phyloP scores from a whole-genome alignment of 257 asterid species.

The Plectranthus barbatus region DNA sequence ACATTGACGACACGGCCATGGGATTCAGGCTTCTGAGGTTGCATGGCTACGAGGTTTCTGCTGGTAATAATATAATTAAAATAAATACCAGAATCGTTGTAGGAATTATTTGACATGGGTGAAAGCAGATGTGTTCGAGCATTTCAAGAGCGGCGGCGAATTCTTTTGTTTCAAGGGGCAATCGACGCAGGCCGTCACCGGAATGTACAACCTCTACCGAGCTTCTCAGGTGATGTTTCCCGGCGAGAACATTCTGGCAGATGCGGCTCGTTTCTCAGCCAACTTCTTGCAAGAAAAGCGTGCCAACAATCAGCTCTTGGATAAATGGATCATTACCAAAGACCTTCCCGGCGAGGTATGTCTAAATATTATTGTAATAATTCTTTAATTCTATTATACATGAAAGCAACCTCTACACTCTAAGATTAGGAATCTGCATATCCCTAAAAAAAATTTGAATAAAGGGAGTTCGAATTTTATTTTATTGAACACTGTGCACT shows the following conservation, averaged over 20 bases:
- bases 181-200: slow-evolving; percentile 79
- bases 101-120: background rate
- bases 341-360: slow-evolving; percentile 91
- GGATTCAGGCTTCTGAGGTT: slow-evolving; percentile 78
- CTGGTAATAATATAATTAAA: slow-evolving; percentile 34
- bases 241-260: slow-evolving; percentile 38
- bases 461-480: background rate
- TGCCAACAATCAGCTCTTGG: slow-evolving; percentile 47
- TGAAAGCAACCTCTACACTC: background rate
- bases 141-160: slow-evolving; percentile 62
- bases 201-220: slow-evolving; percentile 73
- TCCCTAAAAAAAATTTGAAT: background rate
- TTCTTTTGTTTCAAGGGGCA: slow-evolving; percentile 81
- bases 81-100: too few relatives aligned
- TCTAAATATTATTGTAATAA: too few relatives aligned
- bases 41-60: slow-evolving; percentile 72
- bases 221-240: slow-evolving; percentile 78
- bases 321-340: slow-evolving; percentile 89
- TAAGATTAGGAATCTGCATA: background rate
- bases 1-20: slow-evolving; percentile 94
- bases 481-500: background rate
- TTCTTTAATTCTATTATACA: too few relatives aligned
- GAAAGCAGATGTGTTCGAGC: slow-evolving; percentile 51
- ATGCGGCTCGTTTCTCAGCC: slow-evolving; percentile 40
- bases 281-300: slow-evolving; percentile 42